Conservation (phyloP, 2,329 filamentous ascomycete species). For the Pezicula neosporulosa region DNA sequence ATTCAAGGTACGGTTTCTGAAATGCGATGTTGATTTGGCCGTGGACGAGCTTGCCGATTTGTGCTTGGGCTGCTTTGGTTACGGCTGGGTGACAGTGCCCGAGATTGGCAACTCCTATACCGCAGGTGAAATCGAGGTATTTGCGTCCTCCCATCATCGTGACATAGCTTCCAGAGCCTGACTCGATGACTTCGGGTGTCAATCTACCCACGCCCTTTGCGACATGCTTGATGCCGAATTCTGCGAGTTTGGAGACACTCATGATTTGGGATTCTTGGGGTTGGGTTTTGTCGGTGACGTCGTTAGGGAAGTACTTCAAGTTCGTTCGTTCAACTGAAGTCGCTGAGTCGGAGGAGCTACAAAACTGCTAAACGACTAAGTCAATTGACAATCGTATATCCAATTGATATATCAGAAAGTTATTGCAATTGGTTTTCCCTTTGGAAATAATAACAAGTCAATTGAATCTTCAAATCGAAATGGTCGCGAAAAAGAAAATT, state of each 20-base stretch:
- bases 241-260: constrained; percentile 9
- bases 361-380: no score
- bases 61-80: constrained; percentile 24
- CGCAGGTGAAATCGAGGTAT: constrained; percentile 93
- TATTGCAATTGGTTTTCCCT: no score
- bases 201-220: constrained; percentile 12
- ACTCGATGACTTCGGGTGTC: constrained; percentile 62
- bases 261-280: constrained; percentile 3
- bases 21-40: constrained; percentile 38
- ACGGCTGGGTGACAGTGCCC: constrained; percentile 80
- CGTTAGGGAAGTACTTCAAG: no score
- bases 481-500: no score
- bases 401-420: no score
- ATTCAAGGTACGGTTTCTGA: constrained; percentile 48
- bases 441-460: no score
- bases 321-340: no score
- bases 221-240: constrained; percentile 12
- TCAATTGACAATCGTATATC: no score
- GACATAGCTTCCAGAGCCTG: constrained; percentile 78
- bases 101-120: constrained; percentile 94
- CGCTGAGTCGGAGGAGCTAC: no score
- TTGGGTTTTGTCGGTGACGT: no score
- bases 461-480: no score
- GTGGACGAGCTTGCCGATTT: constrained; percentile 34
- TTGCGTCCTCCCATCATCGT: constrained; percentile 92